Percentiles rank a stretch among this genome's conserved stretches.
Conservation (phyloP, 2,329 filamentous ascomycete genomes). For the Colletotrichum sp. region DNA sequence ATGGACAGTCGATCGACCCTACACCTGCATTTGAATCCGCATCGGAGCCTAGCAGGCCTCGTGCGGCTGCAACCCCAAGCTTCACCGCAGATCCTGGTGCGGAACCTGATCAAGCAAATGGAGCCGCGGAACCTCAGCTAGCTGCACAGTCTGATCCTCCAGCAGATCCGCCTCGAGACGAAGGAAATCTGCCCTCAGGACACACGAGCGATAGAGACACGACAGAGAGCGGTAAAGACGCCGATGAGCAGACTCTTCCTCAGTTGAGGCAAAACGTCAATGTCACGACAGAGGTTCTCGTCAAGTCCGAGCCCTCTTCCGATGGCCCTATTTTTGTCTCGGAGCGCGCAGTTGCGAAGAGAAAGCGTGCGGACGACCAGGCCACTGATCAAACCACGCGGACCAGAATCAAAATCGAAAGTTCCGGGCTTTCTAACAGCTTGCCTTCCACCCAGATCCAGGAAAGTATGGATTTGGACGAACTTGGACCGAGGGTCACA, state of each 20-base stretch:
- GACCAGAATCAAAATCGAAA: slow-evolving; percentile 49
- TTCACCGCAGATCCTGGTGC: slow-evolving; percentile 12
- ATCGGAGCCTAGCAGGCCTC: slow-evolving; percentile 1
- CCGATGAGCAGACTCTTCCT: background rate
- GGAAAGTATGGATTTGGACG: slow-evolving; percentile 67
- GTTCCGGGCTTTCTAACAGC: slow-evolving; percentile 30
- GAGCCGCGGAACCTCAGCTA: background rate
- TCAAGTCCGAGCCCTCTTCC: slow-evolving; percentile 60
- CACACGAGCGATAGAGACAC: background rate
- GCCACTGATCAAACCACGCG: slow-evolving; percentile 23
- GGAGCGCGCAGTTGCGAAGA: slow-evolving; percentile 53
- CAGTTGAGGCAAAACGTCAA: background rate
- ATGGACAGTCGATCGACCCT: slow-evolving; percentile 22
- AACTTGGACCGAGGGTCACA: slow-evolving; percentile 45
- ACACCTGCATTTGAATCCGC: background rate
- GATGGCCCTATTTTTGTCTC: slow-evolving; percentile 56
- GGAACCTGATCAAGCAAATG: background rate
- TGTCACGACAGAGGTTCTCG: background rate
- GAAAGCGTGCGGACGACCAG: slow-evolving; percentile 36
- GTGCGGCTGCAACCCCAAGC: background rate
- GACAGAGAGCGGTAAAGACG: background rate
- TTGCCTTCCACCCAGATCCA: slow-evolving; percentile 34
- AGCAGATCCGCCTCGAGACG: background rate
- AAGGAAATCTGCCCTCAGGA: background rate
- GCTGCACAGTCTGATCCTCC: background rate